Conservation (phyloP, 1,284 basidiomycete genomes). For the Ustilago shanxiensis region DNA sequence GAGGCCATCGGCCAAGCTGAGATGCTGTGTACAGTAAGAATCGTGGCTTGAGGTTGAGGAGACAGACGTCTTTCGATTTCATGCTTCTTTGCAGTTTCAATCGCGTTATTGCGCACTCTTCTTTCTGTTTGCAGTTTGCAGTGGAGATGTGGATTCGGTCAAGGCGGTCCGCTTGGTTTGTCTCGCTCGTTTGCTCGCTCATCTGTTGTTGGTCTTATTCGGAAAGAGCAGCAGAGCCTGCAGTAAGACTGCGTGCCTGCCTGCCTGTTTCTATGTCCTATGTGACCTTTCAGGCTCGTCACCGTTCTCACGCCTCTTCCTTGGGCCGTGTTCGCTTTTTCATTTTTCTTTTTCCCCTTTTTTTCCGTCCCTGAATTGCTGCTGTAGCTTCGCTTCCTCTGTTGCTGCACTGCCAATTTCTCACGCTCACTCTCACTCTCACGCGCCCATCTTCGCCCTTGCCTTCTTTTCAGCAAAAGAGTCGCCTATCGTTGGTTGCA, state of each 20-base stretch:
- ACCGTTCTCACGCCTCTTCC: slow-evolving; percentile 4
- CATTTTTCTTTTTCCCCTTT: background rate
- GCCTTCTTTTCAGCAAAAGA: background rate
- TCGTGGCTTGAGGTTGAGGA: too few relatives aligned
- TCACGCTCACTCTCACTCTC: slow-evolving; percentile 1
- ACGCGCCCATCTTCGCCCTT: background rate
- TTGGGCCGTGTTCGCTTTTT: background rate
- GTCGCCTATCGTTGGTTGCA: background rate
- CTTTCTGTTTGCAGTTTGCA: background rate
- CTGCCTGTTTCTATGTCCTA: background rate
- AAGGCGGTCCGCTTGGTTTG: background rate
- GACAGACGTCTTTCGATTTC: background rate
- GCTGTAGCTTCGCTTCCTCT: background rate
- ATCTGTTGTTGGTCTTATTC: background rate
- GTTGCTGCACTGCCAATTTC: slow-evolving; percentile 2
- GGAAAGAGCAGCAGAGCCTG: background rate
- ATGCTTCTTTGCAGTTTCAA: background rate
- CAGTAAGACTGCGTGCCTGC: too few relatives aligned
- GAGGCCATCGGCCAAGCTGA: too few relatives aligned
- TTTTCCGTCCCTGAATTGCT: background rate
- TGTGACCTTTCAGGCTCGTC: slow-evolving; percentile 9
- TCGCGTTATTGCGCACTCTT: background rate
- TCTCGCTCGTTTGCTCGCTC: too few relatives aligned
- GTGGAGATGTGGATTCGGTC: background rate
- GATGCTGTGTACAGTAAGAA: too few relatives aligned